Evolutionary conservation across 179 eudicot genomes (phyloP).

Genomic region (Corrigiola litoralis): DNA sequence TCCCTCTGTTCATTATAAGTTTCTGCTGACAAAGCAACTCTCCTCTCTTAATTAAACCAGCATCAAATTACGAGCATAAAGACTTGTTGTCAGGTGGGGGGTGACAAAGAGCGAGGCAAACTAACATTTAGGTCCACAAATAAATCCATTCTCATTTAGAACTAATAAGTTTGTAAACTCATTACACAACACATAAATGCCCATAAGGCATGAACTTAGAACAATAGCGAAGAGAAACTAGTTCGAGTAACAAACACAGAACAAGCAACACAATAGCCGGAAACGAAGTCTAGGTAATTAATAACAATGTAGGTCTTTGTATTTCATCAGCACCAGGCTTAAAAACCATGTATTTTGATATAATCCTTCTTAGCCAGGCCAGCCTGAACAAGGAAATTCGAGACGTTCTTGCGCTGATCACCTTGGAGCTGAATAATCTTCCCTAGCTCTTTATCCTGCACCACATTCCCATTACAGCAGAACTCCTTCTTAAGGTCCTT

Average conservation of each 20-base stretch:
- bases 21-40: too few relatives aligned
- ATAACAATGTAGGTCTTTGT: not conserved
- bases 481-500: constrained; percentile 40
- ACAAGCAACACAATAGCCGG: too few relatives aligned
- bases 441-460: constrained; percentile 35
- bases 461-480: constrained; percentile 43
- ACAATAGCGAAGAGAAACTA: not conserved
- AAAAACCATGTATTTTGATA: constrained; percentile 70
- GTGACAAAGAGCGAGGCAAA: not conserved
- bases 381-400: constrained; percentile 30
- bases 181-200: not conserved
- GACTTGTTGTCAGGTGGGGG: too few relatives aligned
- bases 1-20: too few relatives aligned
- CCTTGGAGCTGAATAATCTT: constrained; percentile 35
- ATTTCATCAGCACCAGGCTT: not conserved
- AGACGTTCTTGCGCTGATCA: constrained; percentile 34
- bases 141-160: not conserved
- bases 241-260: constrained; percentile 2
- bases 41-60: too few relatives aligned
- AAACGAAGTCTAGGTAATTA: not conserved
- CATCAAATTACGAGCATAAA: too few relatives aligned
- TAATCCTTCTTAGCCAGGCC: constrained; percentile 54
- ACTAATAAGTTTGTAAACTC: not conserved
- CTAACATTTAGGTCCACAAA: not conserved
- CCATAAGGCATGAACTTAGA: constrained; percentile 8